Base-by-base conservation (phyloP, 2,329 filamentous ascomycete genomes). In the Fusarium anthophilum region DNA sequence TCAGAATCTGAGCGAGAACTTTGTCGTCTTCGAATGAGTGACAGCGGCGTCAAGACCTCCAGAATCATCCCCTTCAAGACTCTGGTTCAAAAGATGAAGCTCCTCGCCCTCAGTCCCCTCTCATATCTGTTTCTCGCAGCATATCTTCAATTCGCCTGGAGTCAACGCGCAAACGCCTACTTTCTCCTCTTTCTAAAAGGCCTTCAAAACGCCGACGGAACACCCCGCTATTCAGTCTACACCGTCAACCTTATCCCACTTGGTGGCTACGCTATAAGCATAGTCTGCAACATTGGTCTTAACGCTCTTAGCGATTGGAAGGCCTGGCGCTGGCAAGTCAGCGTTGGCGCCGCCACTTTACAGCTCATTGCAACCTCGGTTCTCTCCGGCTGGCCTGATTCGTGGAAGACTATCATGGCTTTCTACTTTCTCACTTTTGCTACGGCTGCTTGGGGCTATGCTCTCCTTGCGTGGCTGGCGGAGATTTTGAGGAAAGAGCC, bases 221-320 rank as follows among this genome's bases (percentile, higher is more conserved):
- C 66, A 8, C 70, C 74, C 2, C 76, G 66, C 30, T 84, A 76
- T 51, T 80, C 68, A 41, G 79, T 75, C 57, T 81, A 74, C 38
- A 84, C 89, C 11, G 88, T 90, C 57, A 89, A 88, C 58, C 85
- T 85, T 22, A 87, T 87, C 44, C 86, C 86, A 0, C 85, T 86
- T 0, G 83, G 83, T 0, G 84, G 80, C 5, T 83, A 80, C 28
- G 80, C 73, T 8, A 72, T 81, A 10, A 80, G 81, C 37, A 74
- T 90, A 3, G 81, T 89, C 9, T 85, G 84, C 13, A 90, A 79
- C 82, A 24, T 90, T 85, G 72, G 89, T 83, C 22, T 90, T 84
- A 87, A 84, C 81, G 24, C 90, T 83, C 17, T 90, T 86, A 79
- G 84, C 82, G 10, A 79, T 87, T 58, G 87, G 87, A 37, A 81